Conservation (phyloP, 305 asterid species). For the Rubia occidens region DNA sequence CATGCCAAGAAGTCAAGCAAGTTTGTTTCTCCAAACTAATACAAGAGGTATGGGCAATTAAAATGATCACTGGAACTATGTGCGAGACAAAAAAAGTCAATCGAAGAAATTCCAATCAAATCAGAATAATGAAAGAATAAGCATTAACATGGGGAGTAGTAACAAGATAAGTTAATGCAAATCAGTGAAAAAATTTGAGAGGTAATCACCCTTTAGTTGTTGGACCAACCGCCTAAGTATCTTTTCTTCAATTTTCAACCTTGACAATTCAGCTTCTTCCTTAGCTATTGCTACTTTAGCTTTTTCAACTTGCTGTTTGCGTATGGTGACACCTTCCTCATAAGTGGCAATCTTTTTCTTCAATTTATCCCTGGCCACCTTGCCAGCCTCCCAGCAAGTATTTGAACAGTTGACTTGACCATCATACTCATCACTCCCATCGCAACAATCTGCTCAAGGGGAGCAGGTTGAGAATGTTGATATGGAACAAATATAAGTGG, state of each 20-base stretch:
- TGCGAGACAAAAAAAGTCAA: background rate
- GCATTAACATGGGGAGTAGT: background rate
- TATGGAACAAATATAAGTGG: background rate
- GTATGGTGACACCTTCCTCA: slow-evolving; percentile 61
- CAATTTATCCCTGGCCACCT: slow-evolving; percentile 78
- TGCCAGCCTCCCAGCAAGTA: slow-evolving; percentile 97
- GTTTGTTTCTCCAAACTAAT: background rate
- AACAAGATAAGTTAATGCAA: background rate
- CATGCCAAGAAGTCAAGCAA: background rate
- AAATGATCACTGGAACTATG: background rate
- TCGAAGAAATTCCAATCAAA: background rate
- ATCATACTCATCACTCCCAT: slow-evolving; percentile 94
- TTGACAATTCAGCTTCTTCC: slow-evolving; percentile 69
- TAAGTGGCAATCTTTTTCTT: slow-evolving; percentile 65
- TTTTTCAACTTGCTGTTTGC: slow-evolving; percentile 56
- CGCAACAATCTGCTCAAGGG: slow-evolving; percentile 82
- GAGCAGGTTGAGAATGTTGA: slow-evolving; percentile 1
- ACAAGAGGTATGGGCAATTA: background rate
- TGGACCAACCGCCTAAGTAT: slow-evolving; percentile 68
- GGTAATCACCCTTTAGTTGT: slow-evolving; percentile 60
- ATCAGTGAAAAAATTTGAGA: background rate
- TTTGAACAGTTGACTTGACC: slow-evolving; percentile 67
- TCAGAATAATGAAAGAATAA: background rate
- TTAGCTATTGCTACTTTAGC: slow-evolving; percentile 55
- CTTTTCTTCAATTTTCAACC: slow-evolving; percentile 70